A percentile compares a stretch with the other conserved stretches of the same genome.
These are phyloP conservation scores for Prunella vulgaris DNA, from an alignment of 257 asterid genomes.

Conservation along the genomic window DNA sequence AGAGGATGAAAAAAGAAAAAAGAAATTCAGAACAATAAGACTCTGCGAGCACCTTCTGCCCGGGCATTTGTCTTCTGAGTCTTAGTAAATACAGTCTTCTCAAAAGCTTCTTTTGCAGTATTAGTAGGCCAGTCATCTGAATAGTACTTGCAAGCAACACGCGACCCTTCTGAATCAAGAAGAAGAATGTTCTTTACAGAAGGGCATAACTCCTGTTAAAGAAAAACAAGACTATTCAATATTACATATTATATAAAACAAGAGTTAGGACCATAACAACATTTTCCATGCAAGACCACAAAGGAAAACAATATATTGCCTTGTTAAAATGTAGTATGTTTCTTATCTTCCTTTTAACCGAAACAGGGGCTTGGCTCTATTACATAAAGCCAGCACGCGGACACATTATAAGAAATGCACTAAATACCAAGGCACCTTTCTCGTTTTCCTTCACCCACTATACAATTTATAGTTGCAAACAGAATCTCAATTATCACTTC, in stretches of 20 bases:
- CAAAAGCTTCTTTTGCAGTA: constrained; percentile 60
- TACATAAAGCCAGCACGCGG: background rate
- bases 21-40: background rate
- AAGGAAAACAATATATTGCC: background rate
- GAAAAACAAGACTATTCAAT: constrained; percentile 13
- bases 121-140: constrained; percentile 83
- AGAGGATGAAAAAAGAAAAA: no score
- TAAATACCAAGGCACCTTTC: background rate
- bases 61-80: constrained; percentile 82
- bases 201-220: constrained; percentile 60
- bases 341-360: background rate
- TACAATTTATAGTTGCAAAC: background rate
- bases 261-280: background rate
- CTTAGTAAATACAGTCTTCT: constrained; percentile 64
- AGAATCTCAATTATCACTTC: background rate
- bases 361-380: background rate
- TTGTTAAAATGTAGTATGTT: background rate
- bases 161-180: constrained; percentile 79
- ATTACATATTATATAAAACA: background rate
- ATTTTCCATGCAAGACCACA: background rate
- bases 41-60: constrained; percentile 52
- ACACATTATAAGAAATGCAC: background rate
- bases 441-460: background rate
- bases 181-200: constrained; percentile 65
- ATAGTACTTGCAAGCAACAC: constrained; percentile 68